Base-by-base conservation (phyloP, 805 yeast genomes). In the Lipomyces yamanashiensis region DNA sequence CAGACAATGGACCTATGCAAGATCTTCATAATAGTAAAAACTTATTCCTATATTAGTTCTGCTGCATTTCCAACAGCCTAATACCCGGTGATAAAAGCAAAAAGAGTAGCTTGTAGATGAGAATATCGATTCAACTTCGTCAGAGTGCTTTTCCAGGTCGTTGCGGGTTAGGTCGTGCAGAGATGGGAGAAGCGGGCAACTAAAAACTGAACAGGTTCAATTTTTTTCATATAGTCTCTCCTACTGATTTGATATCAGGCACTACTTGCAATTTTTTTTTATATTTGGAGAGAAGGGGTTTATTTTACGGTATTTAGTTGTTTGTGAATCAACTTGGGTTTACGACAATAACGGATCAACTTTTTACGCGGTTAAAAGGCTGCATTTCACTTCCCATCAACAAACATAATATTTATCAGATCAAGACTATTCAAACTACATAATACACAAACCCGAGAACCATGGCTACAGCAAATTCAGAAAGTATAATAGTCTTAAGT, bases 381-480 rank as follows among this genome's bases (percentile, higher is more conserved):
- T 28, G 28, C 28, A 28, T 28, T 28, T 5, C 5, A 28, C 28
- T 28, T 28, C 28, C 2, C 28, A 28, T 28, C 28, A 28, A 19
- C 49, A n/a, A n/a, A 7, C 7, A 45, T 12, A 45, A 7, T 28
- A 45, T n/a, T 45, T 45, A 45, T 8, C 15, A 41, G 28, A 28
- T 28, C 28, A 28, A 28, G 5, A 41, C 19, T n/a, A 41, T n/a
- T 41, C 45, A 12, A 41, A 2, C n/a, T 8, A 7, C 1, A 41
- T 41, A 41, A 10, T 9, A 23, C 7, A 19, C 34, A 23, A 23
- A 28, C 28, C 28, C 5, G 28, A 28, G 28, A 43, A 12, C 2
- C 1, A 52, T 52, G 55, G 37, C 55, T n/a, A 36, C 37, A 52
- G 10, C 47, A 43, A 52, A 7, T 9, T 34, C 45, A 37, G 55